Base-by-base conservation (phyloP, 2,329 filamentous ascomycete genomes). In the Zymoseptoria crescenta region DNA sequence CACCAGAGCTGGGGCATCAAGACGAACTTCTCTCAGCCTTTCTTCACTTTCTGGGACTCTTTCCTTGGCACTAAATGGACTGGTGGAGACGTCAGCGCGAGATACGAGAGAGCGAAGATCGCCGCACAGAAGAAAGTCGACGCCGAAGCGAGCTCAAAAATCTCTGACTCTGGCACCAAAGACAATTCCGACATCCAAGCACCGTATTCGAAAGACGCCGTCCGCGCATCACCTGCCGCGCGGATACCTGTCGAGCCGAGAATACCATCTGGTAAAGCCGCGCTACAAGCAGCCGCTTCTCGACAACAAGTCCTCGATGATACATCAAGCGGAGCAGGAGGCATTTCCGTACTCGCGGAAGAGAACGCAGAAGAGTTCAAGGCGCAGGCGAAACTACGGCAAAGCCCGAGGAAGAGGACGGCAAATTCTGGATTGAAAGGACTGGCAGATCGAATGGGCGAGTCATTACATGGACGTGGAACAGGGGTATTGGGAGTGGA, bases 1-100 rank as follows among this genome's bases (percentile, higher is more conserved):
- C 94, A 99, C 77, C 94, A 99, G 76, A 95, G 89, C 75, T 97
- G 93, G 92, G 94, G 94, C 59, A 96, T 99, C 81, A 99, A 97
- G 82, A 89, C 87, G 64, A 95, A 95, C 76, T 95, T 73, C 61
- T 70, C 67, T 53, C 90, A 95, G 75, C 90, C 90, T 2, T 95
- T 92, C 77, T 96, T 97, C 77, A 96, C 89, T 53, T 91, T 96
- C 76, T 97, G 94, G 91, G 94, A 99, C 73, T 81, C 83, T 52
- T 71, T 91, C 28, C 79, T 96, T 21, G 86, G 87, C 55, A 99
- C 94, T 24, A 88, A 85, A 74, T 96, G 91, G 86, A 84, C 82
- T 60, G 90, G 89, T 54, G 85, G 79, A 64, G 84, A 84, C 69
- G 82, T 82, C 41, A 79, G 75, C 64, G 77, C 79, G 41, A 79